Evolutionary conservation across 2,329 filamentous ascomycete species (phyloP).

Genomic region (Pochonia chlamydosporia): DNA sequence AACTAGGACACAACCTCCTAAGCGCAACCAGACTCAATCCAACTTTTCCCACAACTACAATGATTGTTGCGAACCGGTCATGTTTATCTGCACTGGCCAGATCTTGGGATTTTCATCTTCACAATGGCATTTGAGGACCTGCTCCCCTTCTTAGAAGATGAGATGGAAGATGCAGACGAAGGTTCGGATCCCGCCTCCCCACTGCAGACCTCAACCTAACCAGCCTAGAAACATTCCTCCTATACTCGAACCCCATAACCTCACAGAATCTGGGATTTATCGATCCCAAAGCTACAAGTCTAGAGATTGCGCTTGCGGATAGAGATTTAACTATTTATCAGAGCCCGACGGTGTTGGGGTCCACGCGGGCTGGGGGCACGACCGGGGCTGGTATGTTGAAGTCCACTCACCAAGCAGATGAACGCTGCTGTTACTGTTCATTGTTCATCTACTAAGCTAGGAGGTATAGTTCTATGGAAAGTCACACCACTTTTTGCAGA

Average conservation of each 20-base stretch:
- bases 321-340: slow-evolving; percentile 73
- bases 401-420: too few species aligned
- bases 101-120: too few species aligned
- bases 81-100: too few species aligned
- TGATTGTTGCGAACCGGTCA: too few species aligned
- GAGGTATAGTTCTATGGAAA: slow-evolving; percentile 72
- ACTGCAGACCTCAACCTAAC: not conserved
- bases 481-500: slow-evolving; percentile 76
- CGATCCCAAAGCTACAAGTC: slow-evolving; percentile 57
- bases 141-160: slow-evolving; percentile 30
- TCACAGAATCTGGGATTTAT: slow-evolving; percentile 81
- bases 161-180: slow-evolving; percentile 45
- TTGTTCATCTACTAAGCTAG: not conserved
- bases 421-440: too few species aligned
- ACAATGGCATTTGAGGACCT: slow-evolving; percentile 16
- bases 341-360: slow-evolving; percentile 75
- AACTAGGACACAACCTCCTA: too few species aligned
- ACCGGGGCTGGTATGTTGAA: slow-evolving; percentile 44
- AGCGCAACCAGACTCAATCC: too few species aligned
- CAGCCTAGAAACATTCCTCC: slow-evolving; percentile 72
- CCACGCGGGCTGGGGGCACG: slow-evolving; percentile 58
- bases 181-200: slow-evolving; percentile 21
- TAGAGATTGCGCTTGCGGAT: slow-evolving; percentile 64
- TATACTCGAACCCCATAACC: slow-evolving; percentile 73
- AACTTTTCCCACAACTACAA: too few species aligned